Evolutionary conservation across 345 rosid species (phyloP).

Genomic region (Combretum micranthum): DNA sequence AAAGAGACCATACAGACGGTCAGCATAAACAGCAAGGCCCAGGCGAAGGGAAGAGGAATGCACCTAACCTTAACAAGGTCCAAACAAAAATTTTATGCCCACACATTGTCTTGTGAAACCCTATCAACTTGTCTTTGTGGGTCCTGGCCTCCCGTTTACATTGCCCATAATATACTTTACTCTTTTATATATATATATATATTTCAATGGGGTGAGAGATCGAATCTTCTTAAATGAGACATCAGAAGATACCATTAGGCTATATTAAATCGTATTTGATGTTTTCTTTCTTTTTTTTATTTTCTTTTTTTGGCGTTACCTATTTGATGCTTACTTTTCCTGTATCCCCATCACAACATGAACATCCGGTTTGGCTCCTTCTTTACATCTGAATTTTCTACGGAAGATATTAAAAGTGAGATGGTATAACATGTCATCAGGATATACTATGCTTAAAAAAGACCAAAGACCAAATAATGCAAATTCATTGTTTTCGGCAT

Average conservation of each 20-base stretch:
- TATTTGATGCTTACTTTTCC: background rate
- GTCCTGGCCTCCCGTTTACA: constrained; percentile 2
- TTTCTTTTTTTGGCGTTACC: too few relatives aligned
- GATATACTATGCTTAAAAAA: too few relatives aligned
- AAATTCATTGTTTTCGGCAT: too few relatives aligned
- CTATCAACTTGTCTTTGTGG: background rate
- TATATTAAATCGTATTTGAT: too few relatives aligned
- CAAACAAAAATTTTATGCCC: constrained; percentile 10
- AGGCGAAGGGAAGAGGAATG: constrained; percentile 13
- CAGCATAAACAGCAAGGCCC: constrained; percentile 11
- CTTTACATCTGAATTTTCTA: background rate
- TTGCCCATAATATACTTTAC: background rate
- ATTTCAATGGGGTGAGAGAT: too few relatives aligned
- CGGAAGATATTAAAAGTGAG: background rate
- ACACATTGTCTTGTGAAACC: background rate
- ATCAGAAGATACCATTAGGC: too few relatives aligned
- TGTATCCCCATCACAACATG: background rate
- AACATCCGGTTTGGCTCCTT: background rate
- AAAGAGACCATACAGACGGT: background rate
- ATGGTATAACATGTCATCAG: too few relatives aligned
- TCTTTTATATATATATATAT: too few relatives aligned
- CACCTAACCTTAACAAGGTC: constrained; percentile 11
- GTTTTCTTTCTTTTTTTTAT: too few relatives aligned
- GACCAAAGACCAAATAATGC: too few relatives aligned
- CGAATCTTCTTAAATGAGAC: too few relatives aligned